Percentiles rank a stretch among this genome's conserved stretches.
Conservation (phyloP, 192 early-diverging fungal genomes). For the Linnemannia hyalina region DNA sequence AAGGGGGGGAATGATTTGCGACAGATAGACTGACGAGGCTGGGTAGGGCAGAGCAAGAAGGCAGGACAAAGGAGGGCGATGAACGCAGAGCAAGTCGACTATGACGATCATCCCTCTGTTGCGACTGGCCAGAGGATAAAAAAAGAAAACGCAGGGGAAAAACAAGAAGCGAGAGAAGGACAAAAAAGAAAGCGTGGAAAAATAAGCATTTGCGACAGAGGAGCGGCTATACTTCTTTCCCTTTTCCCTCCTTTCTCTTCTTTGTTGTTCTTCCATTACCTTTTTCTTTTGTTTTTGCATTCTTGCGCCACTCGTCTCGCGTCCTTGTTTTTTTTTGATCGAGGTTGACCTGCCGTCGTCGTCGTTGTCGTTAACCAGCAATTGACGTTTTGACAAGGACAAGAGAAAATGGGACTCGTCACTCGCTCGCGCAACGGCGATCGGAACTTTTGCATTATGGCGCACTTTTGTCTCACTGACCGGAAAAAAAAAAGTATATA, state of each 20-base stretch:
- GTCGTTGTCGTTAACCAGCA: background rate
- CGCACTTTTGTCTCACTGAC: background rate
- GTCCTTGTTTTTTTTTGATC: background rate
- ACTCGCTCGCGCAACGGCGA: no score
- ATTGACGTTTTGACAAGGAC: background rate
- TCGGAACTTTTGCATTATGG: no score
- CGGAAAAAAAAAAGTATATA: background rate
- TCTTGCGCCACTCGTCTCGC: slow-evolving; percentile 5
- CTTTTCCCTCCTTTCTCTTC: no score
- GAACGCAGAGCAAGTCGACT: background rate
- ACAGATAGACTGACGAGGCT: background rate
- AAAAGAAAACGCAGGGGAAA: slow-evolving; percentile 1
- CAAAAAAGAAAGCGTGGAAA: background rate
- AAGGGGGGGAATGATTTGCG: background rate
- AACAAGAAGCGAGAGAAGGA: background rate
- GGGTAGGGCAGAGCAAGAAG: background rate
- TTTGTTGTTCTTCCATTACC: no score
- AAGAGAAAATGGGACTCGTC: background rate
- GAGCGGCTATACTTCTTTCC: no score
- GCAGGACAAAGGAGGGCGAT: background rate
- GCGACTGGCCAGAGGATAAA: background rate
- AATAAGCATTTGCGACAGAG: background rate
- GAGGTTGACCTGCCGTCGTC: background rate
- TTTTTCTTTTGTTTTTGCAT: background rate
- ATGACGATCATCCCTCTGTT: background rate